A percentile compares a stretch with the other conserved stretches of the same genome.
Conservation (phyloP, 2,329 filamentous ascomycete genomes). For the Neopestalotiopsis rosae region DNA sequence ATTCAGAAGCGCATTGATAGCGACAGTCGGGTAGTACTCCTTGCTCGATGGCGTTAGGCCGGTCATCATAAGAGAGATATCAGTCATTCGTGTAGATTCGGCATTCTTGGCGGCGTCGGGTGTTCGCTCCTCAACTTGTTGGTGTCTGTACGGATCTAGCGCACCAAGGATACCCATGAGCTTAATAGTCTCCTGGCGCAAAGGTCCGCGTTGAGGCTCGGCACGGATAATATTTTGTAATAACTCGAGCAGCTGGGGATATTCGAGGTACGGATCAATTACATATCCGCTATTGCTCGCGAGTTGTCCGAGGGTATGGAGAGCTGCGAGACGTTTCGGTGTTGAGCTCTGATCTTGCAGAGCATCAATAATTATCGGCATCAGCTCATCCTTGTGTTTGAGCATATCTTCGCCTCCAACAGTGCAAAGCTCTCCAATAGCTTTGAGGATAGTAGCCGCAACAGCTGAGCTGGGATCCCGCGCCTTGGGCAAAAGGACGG, state of each 20-base stretch:
- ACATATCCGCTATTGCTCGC: slow-evolving; percentile 98
- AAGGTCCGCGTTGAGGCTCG: slow-evolving; percentile 79
- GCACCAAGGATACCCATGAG: slow-evolving; percentile 94
- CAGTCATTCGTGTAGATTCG: slow-evolving; percentile 74
- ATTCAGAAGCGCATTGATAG: slow-evolving; percentile 92
- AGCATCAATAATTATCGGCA: slow-evolving; percentile 93
- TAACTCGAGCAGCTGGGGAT: slow-evolving; percentile 90
- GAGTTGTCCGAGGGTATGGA: slow-evolving; percentile 88
- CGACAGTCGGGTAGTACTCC: slow-evolving; percentile 97
- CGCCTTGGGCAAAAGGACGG: slow-evolving; percentile 91
- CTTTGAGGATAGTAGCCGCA: slow-evolving; percentile 91
- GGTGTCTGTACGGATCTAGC: slow-evolving; percentile 94
- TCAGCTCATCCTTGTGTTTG: slow-evolving; percentile 86
- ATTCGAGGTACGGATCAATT: slow-evolving; percentile 93
- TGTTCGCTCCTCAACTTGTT: slow-evolving; percentile 88
- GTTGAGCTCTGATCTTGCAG: slow-evolving; percentile 93
- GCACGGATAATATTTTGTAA: slow-evolving; percentile 93
- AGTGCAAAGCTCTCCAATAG: slow-evolving; percentile 90
- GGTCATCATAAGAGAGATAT: slow-evolving; percentile 98
- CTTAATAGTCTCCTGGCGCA: slow-evolving; percentile 95
- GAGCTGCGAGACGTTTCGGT: slow-evolving; percentile 86
- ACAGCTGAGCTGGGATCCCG: slow-evolving; percentile 85
- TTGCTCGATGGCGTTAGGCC: slow-evolving; percentile 95
- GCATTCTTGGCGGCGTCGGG: slow-evolving; percentile 77
- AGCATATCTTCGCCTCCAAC: slow-evolving; percentile 95